Percentiles rank a stretch among this genome's conserved stretches.
Conservation (phyloP, 768 basidiomycete genomes). For the Mycena indigotica region DNA sequence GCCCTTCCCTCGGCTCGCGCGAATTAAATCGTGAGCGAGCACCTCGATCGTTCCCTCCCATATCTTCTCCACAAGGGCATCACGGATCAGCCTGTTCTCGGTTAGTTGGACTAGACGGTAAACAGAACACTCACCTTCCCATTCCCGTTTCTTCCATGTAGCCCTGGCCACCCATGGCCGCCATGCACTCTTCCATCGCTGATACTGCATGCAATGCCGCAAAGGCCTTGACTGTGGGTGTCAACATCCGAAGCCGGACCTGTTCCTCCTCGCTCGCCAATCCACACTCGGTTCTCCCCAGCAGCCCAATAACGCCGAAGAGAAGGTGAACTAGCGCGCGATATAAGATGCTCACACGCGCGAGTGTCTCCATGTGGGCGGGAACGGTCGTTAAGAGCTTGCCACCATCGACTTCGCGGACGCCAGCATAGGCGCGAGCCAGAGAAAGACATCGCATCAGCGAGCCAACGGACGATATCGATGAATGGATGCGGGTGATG, state of each 20-base stretch:
- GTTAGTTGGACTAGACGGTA: neutral
- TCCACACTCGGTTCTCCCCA: conserved; percentile 65
- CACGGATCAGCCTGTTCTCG: conserved; percentile 53
- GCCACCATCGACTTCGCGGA: conserved; percentile 58
- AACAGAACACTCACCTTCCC: conserved; percentile 41
- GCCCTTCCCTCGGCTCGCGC: conserved; percentile 48
- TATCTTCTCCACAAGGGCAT: conserved; percentile 76
- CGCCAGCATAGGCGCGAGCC: conserved; percentile 63
- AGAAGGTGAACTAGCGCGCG: conserved; percentile 65
- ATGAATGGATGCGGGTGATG: conserved; percentile 74
- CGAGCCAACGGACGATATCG: conserved; percentile 54
- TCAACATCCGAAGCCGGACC: conserved; percentile 60
- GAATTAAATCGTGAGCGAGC: conserved; percentile 64
- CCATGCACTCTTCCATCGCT: conserved; percentile 77
- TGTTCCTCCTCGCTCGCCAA: conserved; percentile 52
- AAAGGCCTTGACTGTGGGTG: conserved; percentile 72
- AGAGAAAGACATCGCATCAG: conserved; percentile 66
- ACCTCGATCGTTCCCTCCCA: conserved; percentile 81
- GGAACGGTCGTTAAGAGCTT: conserved; percentile 52
- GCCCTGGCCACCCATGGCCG: conserved; percentile 72
- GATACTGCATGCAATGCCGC: conserved; percentile 61
- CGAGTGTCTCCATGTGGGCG: conserved; percentile 67
- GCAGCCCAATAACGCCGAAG: conserved; percentile 58
- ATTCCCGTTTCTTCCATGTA: conserved; percentile 85
- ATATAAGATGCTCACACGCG: conserved; percentile 61